Conservation (phyloP, 2,329 filamentous ascomycete genomes). For the Pseudomassariella vexata region DNA sequence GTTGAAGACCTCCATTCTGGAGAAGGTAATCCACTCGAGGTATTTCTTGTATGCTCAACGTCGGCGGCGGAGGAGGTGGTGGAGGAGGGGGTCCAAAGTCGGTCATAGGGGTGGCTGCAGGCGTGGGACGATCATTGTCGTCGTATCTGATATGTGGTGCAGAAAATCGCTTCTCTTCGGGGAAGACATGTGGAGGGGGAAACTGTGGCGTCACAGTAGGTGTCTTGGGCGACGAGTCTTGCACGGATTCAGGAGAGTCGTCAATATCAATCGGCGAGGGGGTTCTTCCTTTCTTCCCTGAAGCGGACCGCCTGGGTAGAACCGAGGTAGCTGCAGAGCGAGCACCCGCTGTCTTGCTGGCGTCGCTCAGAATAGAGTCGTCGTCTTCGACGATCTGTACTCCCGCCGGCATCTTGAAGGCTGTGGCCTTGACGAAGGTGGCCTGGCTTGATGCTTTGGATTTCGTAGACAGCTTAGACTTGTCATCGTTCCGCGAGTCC, state of each 20-base stretch:
- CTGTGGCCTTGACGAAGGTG: conserved; percentile 38
- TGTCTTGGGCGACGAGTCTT: conserved; percentile 54
- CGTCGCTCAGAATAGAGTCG: conserved; percentile 25
- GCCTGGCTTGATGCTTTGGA: conserved; percentile 56
- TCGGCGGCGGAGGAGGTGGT: conserved; percentile 69
- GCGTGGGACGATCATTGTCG: conserved; percentile 32
- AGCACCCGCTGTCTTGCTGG: conserved; percentile 22
- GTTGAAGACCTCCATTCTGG: conserved; percentile 75
- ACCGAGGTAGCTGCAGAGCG: conserved; percentile 27
- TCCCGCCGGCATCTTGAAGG: conserved; percentile 22
- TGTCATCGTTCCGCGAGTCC: conserved; percentile 40
- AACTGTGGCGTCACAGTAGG: conserved; percentile 52
- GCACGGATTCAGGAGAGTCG: conserved; percentile 43
- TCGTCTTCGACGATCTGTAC: conserved; percentile 18
- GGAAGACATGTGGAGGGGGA: conserved; percentile 35
- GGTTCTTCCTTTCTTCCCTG: conserved; percentile 21
- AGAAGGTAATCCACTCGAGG: conserved; percentile 89
- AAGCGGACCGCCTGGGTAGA: conserved; percentile 27
- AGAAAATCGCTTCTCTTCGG: conserved; percentile 30
- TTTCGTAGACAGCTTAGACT: conserved; percentile 46
- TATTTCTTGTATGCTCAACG: conserved; percentile 62
- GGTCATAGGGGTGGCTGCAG: conserved; percentile 33
- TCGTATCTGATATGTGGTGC: conserved; percentile 27
- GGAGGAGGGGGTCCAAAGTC: conserved; percentile 42
- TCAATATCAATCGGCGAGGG: conserved; percentile 35